phyloP scores from a whole-genome alignment of 1,284 basidiomycete genomes.

The Cryptococcus sp. region DNA sequence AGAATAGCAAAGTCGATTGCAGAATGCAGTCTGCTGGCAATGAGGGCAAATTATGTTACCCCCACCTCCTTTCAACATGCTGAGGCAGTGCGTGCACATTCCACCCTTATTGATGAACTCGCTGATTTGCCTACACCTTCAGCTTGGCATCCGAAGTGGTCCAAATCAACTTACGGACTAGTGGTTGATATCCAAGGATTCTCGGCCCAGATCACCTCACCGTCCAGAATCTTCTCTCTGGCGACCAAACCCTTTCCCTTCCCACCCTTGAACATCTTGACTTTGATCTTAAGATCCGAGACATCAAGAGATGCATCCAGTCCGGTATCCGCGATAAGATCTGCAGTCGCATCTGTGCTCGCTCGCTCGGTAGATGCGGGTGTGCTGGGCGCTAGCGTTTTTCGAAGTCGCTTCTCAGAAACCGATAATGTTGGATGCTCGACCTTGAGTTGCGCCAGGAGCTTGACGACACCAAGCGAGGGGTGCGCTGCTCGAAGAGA shows the following conservation, averaged over 20 bases:
- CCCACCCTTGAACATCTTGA: conserved; percentile 62
- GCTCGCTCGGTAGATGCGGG: conserved; percentile 20
- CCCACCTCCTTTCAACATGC: conserved; percentile 12
- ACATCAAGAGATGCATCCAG: conserved; percentile 62
- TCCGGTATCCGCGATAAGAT: conserved; percentile 58
- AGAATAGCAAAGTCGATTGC: conserved; percentile 67
- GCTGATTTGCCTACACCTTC: conserved; percentile 20
- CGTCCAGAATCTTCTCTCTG: conserved; percentile 60
- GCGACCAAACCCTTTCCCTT: conserved; percentile 84
- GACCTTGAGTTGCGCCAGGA: conserved; percentile 60
- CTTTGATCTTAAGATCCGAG: conserved; percentile 60
- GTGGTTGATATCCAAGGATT: conserved; percentile 49
- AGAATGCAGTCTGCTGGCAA: conserved; percentile 60
- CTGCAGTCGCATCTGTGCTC: conserved; percentile 25
- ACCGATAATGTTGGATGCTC: conserved; percentile 65
- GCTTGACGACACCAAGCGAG: conserved; percentile 63
- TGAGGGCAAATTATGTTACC: conserved; percentile 20
- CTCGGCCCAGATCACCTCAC: conserved; percentile 77
- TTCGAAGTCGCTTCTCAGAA: conserved; percentile 73
- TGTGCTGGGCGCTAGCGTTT: conserved; percentile 49
- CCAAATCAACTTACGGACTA: conserved; percentile 44
- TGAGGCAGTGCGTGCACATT: conserved; percentile 40
- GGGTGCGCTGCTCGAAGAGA: conserved; percentile 56
- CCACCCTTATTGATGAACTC: conserved; percentile 13
- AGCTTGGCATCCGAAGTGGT: too few species aligned